phyloP scores from a whole-genome alignment of 192 early-diverging fungal species.

The Dissophora ornata region DNA sequence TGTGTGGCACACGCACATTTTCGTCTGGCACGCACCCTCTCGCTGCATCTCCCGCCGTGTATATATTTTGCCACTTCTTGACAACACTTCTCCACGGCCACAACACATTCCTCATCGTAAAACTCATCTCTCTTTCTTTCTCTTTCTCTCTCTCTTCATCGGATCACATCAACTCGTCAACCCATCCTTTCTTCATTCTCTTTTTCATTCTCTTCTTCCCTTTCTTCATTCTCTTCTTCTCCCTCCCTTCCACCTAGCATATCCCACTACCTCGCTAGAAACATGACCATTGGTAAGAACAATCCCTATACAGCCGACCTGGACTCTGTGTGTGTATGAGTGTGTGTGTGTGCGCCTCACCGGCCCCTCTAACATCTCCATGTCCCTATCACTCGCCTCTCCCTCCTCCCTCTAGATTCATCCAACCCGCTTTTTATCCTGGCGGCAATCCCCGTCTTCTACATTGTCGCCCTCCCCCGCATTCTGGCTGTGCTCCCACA shows the following conservation, averaged over 20 bases:
- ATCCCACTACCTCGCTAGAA: background rate
- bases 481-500: conserved; percentile 34
- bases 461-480: conserved; percentile 14
- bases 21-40: too few species aligned
- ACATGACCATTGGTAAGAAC: too few species aligned
- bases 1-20: too few species aligned
- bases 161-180: background rate
- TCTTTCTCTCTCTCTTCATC: background rate
- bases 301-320: background rate
- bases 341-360: background rate
- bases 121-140: background rate
- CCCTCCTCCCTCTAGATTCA: background rate
- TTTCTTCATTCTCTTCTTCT: background rate
- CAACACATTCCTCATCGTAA: too few species aligned
- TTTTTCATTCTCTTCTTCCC: background rate
- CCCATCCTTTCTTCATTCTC: background rate
- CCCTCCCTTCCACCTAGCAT: background rate
- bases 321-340: too few species aligned
- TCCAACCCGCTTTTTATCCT: background rate
- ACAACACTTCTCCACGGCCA: too few species aligned
- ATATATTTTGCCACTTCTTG: too few species aligned
- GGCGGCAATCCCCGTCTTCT: conserved; percentile 20
- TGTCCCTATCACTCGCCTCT: background rate
- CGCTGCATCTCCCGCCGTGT: too few species aligned
- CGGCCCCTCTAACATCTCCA: background rate